Percentiles rank a stretch among this genome's conserved stretches.
phyloP scores from a whole-genome alignment of 495 filamentous ascomycete species.

The Neurospora terricola region DNA sequence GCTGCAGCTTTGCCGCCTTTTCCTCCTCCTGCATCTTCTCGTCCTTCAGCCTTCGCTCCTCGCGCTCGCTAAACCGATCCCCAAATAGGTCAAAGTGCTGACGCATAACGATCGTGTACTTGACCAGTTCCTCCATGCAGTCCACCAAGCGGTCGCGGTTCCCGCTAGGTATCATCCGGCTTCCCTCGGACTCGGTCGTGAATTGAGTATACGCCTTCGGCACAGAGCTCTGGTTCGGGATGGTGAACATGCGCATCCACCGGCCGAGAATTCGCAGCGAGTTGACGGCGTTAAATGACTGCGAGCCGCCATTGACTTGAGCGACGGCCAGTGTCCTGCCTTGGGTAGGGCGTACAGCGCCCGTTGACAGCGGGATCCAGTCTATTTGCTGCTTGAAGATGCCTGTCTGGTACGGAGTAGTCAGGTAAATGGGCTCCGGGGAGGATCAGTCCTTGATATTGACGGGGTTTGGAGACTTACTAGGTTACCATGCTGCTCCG shows the following conservation, averaged over 20 bases:
- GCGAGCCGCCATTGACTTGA: conserved; percentile 57
- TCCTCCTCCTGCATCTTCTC: background rate
- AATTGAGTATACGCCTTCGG: conserved; percentile 60
- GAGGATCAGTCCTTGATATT: too few relatives aligned
- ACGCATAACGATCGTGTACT: conserved; percentile 59
- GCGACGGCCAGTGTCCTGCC: conserved; percentile 56
- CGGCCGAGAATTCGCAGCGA: conserved; percentile 57
- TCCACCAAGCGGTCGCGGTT: conserved; percentile 62
- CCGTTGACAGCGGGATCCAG: conserved; percentile 58
- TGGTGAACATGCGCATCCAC: conserved; percentile 73
- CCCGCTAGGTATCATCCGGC: conserved; percentile 47
- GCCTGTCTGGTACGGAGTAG: conserved; percentile 36
- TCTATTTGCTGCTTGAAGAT: conserved; percentile 73
- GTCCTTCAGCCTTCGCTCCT: conserved; percentile 26
- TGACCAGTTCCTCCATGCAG: conserved; percentile 72
- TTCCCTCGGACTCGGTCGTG: conserved; percentile 32
- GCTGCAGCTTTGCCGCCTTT: conserved; percentile 1
- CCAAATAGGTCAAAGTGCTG: conserved; percentile 51
- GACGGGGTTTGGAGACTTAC: conserved; percentile 21
- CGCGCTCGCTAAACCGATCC: conserved; percentile 52
- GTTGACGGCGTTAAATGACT: conserved; percentile 70
- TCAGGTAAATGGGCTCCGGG: background rate
- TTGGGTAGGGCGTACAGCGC: conserved; percentile 59
- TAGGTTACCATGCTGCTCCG: conserved; percentile 64
- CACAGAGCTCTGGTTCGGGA: conserved; percentile 59